phyloP scores from a whole-genome alignment of 2,329 filamentous ascomycete species.

The Aspergillus luchuensis region DNA sequence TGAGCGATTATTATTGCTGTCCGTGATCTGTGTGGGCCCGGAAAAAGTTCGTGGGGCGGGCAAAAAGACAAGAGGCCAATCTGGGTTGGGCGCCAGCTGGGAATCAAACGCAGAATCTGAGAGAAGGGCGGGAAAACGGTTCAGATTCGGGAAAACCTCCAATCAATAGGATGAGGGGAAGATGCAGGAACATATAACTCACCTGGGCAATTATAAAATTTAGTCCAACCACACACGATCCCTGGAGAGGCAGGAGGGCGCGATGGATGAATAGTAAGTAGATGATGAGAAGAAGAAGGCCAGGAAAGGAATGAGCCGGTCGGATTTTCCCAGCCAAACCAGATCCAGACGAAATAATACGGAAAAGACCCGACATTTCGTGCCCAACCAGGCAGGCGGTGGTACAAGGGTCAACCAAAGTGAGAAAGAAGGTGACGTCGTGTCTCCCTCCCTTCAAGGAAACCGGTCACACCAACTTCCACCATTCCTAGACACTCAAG shows the following conservation, averaged over 20 bases:
- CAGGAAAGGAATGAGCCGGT: neutral
- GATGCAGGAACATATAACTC: conserved; percentile 6
- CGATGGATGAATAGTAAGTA: no score
- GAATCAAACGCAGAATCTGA: conserved; percentile 5
- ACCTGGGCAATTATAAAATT: neutral
- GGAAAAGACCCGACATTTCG: neutral
- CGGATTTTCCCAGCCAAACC: neutral
- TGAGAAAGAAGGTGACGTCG: conserved; percentile 4
- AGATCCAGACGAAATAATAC: no score
- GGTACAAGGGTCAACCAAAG: neutral
- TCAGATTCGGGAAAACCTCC: neutral
- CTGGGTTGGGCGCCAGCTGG: neutral
- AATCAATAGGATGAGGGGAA: neutral
- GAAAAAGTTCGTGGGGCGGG: conserved; percentile 17
- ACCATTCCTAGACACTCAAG: no score
- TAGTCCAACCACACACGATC: neutral
- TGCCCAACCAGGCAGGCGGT: neutral
- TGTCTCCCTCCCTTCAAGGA: neutral
- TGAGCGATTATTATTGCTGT: conserved; percentile 16
- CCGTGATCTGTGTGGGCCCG: conserved; percentile 16
- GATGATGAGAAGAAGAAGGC: neutral
- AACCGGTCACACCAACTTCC: neutral
- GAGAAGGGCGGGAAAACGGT: neutral
- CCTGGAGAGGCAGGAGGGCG: neutral
- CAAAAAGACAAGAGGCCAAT: neutral